These are phyloP conservation scores for Colletotrichum kahawae DNA, from an alignment of 2,329 filamentous ascomycete species.

Conservation along the genomic window DNA sequence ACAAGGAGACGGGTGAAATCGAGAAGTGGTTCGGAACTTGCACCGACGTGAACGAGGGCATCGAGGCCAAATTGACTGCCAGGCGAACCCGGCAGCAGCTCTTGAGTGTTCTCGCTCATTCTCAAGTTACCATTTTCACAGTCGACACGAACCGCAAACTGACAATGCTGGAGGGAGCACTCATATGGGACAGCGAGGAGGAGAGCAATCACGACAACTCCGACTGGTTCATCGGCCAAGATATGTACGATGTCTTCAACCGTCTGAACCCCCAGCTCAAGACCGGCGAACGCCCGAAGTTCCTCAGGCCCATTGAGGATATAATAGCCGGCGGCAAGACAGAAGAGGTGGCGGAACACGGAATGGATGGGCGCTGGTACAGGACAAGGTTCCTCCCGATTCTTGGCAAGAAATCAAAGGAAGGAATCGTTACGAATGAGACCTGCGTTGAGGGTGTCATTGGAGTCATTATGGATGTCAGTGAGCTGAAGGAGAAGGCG, in stretches of 20 bases:
- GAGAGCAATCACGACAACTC: slow-evolving; percentile 38
- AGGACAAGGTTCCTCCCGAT: slow-evolving; percentile 75
- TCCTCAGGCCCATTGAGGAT: slow-evolving; percentile 64
- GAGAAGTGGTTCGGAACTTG: slow-evolving; percentile 84
- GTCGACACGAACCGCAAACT: slow-evolving; percentile 67
- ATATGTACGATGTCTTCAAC: slow-evolving; percentile 70
- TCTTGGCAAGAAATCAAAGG: slow-evolving; percentile 58
- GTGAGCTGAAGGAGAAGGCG: slow-evolving; percentile 71
- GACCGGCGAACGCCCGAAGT: slow-evolving; percentile 49
- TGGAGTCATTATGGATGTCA: slow-evolving; percentile 81
- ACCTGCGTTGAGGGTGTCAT: slow-evolving; percentile 73
- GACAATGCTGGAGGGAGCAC: slow-evolving; percentile 72
- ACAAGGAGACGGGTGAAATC: slow-evolving; percentile 69
- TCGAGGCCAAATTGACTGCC: slow-evolving; percentile 70
- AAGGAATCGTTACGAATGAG: slow-evolving; percentile 49
- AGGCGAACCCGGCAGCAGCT: slow-evolving; percentile 73
- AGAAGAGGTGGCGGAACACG: slow-evolving; percentile 70
- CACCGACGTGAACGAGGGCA: slow-evolving; percentile 79
- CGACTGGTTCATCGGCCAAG: slow-evolving; percentile 61
- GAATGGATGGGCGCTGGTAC: slow-evolving; percentile 67
- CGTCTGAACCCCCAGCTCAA: slow-evolving; percentile 47
- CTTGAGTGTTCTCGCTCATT: slow-evolving; percentile 74
- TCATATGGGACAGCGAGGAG: slow-evolving; percentile 56
- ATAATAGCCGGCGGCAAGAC: slow-evolving; percentile 66
- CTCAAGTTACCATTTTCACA: slow-evolving; percentile 77